Conservation (phyloP, 192 early-diverging fungal genomes). For the Backusella macrospora region DNA sequence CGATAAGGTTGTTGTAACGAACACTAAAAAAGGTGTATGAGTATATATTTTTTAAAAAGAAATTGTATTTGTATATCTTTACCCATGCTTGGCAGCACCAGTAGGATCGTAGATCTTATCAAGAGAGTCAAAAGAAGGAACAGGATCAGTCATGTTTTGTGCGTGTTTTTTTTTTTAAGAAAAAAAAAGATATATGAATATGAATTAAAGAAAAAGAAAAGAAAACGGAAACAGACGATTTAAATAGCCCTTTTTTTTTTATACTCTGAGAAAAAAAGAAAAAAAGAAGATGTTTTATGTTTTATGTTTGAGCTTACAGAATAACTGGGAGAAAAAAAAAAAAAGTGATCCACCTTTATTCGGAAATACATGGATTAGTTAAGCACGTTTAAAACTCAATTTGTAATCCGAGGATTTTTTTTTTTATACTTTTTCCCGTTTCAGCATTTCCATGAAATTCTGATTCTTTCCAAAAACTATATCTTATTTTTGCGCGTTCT, state of each 20-base stretch:
- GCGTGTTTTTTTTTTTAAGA: background rate
- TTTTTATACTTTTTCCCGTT: background rate
- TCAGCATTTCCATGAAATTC: background rate
- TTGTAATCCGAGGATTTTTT: background rate
- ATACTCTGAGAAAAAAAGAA: slow-evolving; percentile 10
- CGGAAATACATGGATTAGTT: background rate
- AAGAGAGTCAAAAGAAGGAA: slow-evolving; percentile 32
- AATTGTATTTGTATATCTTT: background rate
- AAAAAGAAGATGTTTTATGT: background rate
- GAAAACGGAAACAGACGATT: background rate
- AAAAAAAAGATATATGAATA: too few relatives aligned
- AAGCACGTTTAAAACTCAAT: background rate
- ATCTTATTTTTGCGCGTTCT: background rate
- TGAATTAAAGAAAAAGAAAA: background rate
- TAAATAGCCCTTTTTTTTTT: background rate
- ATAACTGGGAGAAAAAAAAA: too few relatives aligned
- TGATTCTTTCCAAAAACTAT: background rate
- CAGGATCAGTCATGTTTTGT: slow-evolving; percentile 30
- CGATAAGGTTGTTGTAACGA: slow-evolving; percentile 58
- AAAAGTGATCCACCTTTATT: slow-evolving; percentile 10
- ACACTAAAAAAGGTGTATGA: slow-evolving; percentile 13
- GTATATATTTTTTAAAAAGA: background rate
- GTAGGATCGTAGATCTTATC: slow-evolving; percentile 31
- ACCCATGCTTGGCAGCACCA: slow-evolving; percentile 32
- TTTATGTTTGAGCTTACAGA: slow-evolving; percentile 6